phyloP scores from a whole-genome alignment of 2,329 filamentous ascomycete genomes.

The Nemania diffusa region DNA sequence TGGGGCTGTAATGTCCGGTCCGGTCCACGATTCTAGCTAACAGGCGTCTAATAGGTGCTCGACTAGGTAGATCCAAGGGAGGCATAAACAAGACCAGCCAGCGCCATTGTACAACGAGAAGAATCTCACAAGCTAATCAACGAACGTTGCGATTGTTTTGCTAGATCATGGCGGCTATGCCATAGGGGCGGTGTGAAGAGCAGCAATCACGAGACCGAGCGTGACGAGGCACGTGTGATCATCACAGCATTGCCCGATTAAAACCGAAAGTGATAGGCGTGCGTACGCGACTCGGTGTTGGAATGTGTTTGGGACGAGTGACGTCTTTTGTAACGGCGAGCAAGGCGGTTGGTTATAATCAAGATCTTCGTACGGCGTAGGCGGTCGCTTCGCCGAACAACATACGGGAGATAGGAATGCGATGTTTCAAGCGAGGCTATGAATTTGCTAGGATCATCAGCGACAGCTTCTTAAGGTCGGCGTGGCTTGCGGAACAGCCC shows the following conservation, averaged over 20 bases:
- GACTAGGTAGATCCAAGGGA: not conserved
- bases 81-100: slow-evolving; percentile 12
- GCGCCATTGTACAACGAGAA: not conserved
- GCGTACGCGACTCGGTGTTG: not conserved
- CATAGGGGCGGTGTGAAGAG: slow-evolving; percentile 29
- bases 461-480: slow-evolving; percentile 2
- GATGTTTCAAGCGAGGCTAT: slow-evolving; percentile 16
- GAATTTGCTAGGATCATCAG: not conserved
- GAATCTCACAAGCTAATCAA: not conserved
- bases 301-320: slow-evolving; percentile 20
- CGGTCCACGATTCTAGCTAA: slow-evolving; percentile 6
- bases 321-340: not conserved
- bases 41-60: not conserved
- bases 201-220: slow-evolving; percentile 19
- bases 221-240: slow-evolving; percentile 22
- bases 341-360: not conserved
- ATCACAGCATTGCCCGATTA: slow-evolving; percentile 6
- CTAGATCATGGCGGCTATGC: not conserved
- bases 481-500: slow-evolving; percentile 1
- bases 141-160: not conserved
- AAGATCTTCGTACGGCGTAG: not conserved
- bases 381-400: slow-evolving; percentile 1
- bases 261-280: slow-evolving; percentile 7
- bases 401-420: slow-evolving; percentile 14
- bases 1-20: slow-evolving; percentile 29